Percentiles rank a stretch among this genome's conserved stretches.
Evolutionary conservation across 1,284 basidiomycete genomes (phyloP).

Genomic region (Leccinum variabile): DNA sequence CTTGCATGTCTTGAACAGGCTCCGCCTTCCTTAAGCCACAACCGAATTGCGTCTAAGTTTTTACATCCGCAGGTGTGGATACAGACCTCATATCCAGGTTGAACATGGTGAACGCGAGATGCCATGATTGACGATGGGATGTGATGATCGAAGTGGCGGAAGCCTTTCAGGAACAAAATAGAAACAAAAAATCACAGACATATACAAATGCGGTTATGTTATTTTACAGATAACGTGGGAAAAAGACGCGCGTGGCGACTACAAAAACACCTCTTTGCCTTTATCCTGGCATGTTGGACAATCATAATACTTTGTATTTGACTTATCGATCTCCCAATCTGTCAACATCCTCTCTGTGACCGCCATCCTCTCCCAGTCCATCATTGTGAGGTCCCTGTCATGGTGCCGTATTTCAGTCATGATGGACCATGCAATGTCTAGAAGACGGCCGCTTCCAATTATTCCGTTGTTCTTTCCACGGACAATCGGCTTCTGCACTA

Average conservation of each 20-base stretch:
- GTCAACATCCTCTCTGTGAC: background rate
- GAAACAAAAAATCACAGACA: too few species aligned
- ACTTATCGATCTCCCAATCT: background rate
- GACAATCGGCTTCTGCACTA: too few species aligned
- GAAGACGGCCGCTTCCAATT: too few species aligned
- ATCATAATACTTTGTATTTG: background rate
- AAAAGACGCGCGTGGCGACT: too few species aligned
- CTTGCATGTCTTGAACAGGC: background rate
- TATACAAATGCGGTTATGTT: too few species aligned
- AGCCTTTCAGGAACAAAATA: too few species aligned
- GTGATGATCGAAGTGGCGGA: too few species aligned
- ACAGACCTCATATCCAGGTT: background rate
- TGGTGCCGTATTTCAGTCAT: background rate
- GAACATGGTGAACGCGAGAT: background rate
- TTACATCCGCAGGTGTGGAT: background rate
- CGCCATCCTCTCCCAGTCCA: background rate
- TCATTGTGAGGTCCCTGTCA: background rate
- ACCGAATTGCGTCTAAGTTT: background rate
- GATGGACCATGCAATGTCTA: background rate
- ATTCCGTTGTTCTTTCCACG: too few species aligned
- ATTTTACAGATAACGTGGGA: too few species aligned
- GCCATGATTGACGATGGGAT: background rate
- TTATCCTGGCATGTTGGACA: background rate
- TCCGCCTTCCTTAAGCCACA: background rate
- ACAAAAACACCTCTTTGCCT: background rate